Evolutionary conservation across 768 basidiomycete genomes (phyloP).

Genomic region (Tulasnella calospora): DNA sequence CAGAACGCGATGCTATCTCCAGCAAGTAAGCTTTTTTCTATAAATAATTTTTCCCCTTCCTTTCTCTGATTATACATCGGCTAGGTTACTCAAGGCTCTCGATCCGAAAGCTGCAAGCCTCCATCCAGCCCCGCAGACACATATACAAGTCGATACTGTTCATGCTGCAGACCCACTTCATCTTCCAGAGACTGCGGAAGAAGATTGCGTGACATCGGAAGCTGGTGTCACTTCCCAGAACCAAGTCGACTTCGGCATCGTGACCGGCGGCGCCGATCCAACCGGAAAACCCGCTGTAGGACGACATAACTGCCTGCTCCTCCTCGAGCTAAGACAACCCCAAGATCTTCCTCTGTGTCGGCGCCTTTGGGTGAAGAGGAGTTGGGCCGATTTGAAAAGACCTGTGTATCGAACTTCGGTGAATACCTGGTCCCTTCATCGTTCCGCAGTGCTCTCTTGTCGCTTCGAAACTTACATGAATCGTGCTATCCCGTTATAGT

Average conservation of each 20-base stretch:
- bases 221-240: not conserved
- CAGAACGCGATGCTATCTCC: too few species aligned
- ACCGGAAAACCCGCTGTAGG: not conserved
- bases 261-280: not conserved
- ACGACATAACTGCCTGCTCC: not conserved
- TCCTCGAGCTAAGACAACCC: not conserved
- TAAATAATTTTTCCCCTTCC: too few species aligned
- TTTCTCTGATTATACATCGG: too few species aligned
- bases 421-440: not conserved
- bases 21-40: too few species aligned
- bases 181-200: not conserved
- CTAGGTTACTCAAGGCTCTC: too few species aligned
- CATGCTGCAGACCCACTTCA: too few species aligned
- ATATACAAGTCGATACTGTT: too few species aligned
- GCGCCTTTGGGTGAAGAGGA: not conserved
- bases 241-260: not conserved
- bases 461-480: too few species aligned
- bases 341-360: not conserved
- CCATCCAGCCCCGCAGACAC: too few species aligned
- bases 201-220: not conserved
- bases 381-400: not conserved
- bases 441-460: not conserved
- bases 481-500: too few species aligned
- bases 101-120: too few species aligned
- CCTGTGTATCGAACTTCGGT: not conserved